Evolutionary conservation across 2,329 filamentous ascomycete species (phyloP).

Genomic region (Thelonectria olida): DNA sequence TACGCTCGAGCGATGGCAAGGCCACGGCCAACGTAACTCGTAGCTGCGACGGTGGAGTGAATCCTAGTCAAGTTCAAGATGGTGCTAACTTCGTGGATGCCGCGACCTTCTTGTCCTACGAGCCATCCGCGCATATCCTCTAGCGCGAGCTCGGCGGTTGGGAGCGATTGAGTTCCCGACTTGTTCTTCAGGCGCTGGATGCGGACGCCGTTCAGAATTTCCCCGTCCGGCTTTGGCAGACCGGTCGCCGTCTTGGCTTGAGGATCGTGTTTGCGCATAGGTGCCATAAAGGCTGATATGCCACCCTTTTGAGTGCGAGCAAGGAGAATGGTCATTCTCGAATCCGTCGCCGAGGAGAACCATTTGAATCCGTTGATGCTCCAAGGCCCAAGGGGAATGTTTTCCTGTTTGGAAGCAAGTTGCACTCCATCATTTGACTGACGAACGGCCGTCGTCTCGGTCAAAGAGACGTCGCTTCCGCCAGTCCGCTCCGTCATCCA

Average conservation of each 20-base stretch:
- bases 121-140: conserved; percentile 71
- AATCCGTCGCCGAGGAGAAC: conserved; percentile 46
- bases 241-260: conserved; percentile 43
- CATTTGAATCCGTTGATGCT: conserved; percentile 75
- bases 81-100: conserved; percentile 73
- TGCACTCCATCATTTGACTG: conserved; percentile 9
- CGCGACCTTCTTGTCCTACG: conserved; percentile 72
- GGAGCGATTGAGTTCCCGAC: conserved; percentile 73
- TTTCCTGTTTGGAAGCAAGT: conserved; percentile 31
- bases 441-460: conserved; percentile 67
- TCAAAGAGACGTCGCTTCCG: conserved; percentile 74
- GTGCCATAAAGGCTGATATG: conserved; percentile 65
- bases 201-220: conserved; percentile 71
- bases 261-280: conserved; percentile 60
- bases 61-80: conserved; percentile 74
- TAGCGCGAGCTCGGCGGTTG: conserved; percentile 77
- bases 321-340: conserved; percentile 67
- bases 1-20: conserved; percentile 67
- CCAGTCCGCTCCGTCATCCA: conserved; percentile 81
- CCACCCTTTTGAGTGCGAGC: conserved; percentile 59
- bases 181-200: conserved; percentile 79
- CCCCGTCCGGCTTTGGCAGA: conserved; percentile 34
- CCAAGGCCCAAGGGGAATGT: conserved; percentile 63
- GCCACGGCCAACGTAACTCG: conserved; percentile 64
- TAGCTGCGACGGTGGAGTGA: conserved; percentile 62